Evolutionary conservation across 352 stramenopile species (phyloP), one percentile per base, ranked within the genome.

Genomic region (Phytophthora hybrid): DNA sequence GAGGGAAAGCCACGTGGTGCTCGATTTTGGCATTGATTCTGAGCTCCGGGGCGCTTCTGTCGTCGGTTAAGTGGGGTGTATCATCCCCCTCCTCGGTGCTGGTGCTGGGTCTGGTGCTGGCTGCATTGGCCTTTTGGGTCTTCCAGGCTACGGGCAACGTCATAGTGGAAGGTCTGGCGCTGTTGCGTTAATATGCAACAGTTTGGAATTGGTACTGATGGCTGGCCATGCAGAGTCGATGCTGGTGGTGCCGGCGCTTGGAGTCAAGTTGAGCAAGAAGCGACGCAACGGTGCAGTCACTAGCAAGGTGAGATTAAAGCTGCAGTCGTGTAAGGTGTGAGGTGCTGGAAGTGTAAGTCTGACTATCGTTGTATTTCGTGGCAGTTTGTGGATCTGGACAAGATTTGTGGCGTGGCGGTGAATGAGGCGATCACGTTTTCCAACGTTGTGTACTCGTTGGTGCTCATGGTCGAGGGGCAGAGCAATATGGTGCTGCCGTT

Each of bases 361-460:
- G 26, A 31, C 26, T 31, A 31, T 31, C 26, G 26, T 31, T 13
- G 23, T 29, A 26, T 53, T 53, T 14, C 29, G 16, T 53, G 47
- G 2, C 18, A 80, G 71, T 81, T 81, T 64, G 63, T 81, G 23
- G 71, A 77, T 58, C n/a, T 77, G 29, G 62, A 81, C 4, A 74
- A 66, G 57, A 81, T 97, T 63, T 83, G 77, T 29, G 88, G 87
- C 1, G 87, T 95, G 46, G 82, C 93, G 13, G 73, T 97, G 71
- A 95, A 94, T 66, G 90, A 97, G 66, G 87, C 81, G 4, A 95
- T 97, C 52, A 88, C 80, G 31, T 94, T 95, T 55, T 82, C 78
- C 21, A 84, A 88, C 53, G 90, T 95, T 0, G 84, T 94, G 18
- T 97, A 97, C 75, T 93, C 85, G 63, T 62, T 97, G 37, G 90